phyloP scores from a whole-genome alignment of 2,329 filamentous ascomycete species.

The Neobulgaria alba region DNA sequence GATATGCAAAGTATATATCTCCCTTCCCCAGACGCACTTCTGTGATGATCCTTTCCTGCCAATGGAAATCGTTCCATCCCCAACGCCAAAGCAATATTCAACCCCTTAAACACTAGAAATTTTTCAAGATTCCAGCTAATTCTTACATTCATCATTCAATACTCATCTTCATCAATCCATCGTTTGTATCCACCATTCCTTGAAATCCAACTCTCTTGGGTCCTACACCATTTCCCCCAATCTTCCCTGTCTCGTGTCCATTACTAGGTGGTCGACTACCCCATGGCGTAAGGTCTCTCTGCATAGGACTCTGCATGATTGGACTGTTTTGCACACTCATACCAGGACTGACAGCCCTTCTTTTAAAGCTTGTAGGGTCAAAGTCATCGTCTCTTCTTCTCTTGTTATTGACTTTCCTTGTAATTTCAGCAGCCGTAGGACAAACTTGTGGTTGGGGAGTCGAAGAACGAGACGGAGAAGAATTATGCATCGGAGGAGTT shows the following conservation, averaged over 20 bases:
- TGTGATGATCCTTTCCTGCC: too few relatives aligned
- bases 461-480: conserved; percentile 25
- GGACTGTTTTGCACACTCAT: conserved; percentile 89
- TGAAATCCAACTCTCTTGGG: conserved; percentile 64
- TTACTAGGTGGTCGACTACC: conserved; percentile 61
- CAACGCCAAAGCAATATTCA: too few relatives aligned
- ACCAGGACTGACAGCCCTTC: conserved; percentile 82
- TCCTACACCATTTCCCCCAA: conserved; percentile 39
- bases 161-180: conserved; percentile 93
- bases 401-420: conserved; percentile 70
- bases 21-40: too few relatives aligned
- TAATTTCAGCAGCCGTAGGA: conserved; percentile 65
- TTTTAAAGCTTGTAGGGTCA: conserved; percentile 80
- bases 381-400: conserved; percentile 87
- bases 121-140: too few relatives aligned
- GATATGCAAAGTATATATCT: too few relatives aligned
- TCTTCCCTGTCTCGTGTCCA: conserved; percentile 36
- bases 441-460: conserved; percentile 29
- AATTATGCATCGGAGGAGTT: conserved; percentile 24
- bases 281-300: conserved; percentile 63
- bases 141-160: conserved; percentile 72
- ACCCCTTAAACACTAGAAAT: too few relatives aligned
- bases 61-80: too few relatives aligned
- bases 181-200: conserved; percentile 92
- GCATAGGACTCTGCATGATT: conserved; percentile 73